Conservation (phyloP, 768 basidiomycete genomes). For the Leucocoprinus sp. region DNA sequence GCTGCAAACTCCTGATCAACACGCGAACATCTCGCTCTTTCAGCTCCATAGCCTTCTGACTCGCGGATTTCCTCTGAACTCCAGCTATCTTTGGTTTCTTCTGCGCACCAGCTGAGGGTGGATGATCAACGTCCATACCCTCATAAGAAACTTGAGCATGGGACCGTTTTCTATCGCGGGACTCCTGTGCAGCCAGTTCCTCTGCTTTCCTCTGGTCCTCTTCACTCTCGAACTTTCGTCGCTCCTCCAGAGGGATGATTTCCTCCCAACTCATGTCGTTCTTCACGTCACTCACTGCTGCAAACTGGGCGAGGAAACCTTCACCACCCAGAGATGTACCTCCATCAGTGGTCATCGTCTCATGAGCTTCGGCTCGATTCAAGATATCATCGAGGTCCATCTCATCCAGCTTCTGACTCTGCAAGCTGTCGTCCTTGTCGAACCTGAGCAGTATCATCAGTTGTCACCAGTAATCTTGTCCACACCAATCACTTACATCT, state of each 20-base stretch:
- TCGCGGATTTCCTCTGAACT: conserved; percentile 79
- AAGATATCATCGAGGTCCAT: conserved; percentile 99
- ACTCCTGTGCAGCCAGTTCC: conserved; percentile 59
- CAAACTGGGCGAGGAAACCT: conserved; percentile 91
- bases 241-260: conserved; percentile 91
- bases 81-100: conserved; percentile 72
- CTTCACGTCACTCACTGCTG: conserved; percentile 95
- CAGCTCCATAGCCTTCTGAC: conserved; percentile 91
- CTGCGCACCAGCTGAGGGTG: conserved; percentile 46
- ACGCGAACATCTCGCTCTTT: conserved; percentile 97
- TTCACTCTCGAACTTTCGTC: conserved; percentile 72
- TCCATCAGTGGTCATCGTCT: conserved; percentile 81
- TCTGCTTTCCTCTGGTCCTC: conserved; percentile 66
- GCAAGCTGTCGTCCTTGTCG: conserved; percentile 90
- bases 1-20: conserved; percentile 87
- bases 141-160: conserved; percentile 86
- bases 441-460: conserved; percentile 47
- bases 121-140: conserved; percentile 86
- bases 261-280: conserved; percentile 99
- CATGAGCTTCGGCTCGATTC: conserved; percentile 93
- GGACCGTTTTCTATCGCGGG: conserved; percentile 71
- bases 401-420: conserved; percentile 94
- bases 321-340: conserved; percentile 96
- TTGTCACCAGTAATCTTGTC: neutral
- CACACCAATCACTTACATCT: conserved; percentile 54